Percentiles rank a stretch among this genome's conserved stretches.
These are phyloP conservation scores for sorghum (Sorghum bicolor) DNA, from an alignment of 176 grass and related monocot genomes.

Conservation along the genomic window Sorghum_bicolor_NCBIv3 NC_012870.2:11831501-11832000, in stretches of 20 bases:
- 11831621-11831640: slow-evolving; percentile 44
- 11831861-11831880: slow-evolving; percentile 22
- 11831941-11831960: not conserved
- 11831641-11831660: slow-evolving; percentile 60
- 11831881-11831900: slow-evolving; percentile 6
- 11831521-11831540: slow-evolving; percentile 8
- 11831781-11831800: slow-evolving; percentile 35
- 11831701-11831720: slow-evolving; percentile 44
- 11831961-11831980: slow-evolving; percentile 33
- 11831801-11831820: slow-evolving; percentile 18
- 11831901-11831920: not conserved
- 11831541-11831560: not conserved
- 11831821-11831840: slow-evolving; percentile 26
- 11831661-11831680: slow-evolving; percentile 54
- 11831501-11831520: not conserved
- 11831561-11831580: not conserved
- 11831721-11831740: slow-evolving; percentile 33
- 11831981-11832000: slow-evolving; percentile 21
- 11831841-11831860: slow-evolving; percentile 21
- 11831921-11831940: slow-evolving; percentile 16
- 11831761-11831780: slow-evolving; percentile 47
- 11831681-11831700: slow-evolving; percentile 62
- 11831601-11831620: slow-evolving; percentile 48
- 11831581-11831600: not conserved
- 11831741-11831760: slow-evolving; percentile 31